Percentiles rank a stretch among this genome's conserved stretches.
Evolutionary conservation across 352 stramenopile genomes (phyloP).

Genomic region (Aphanomyces cochlioides): DNA sequence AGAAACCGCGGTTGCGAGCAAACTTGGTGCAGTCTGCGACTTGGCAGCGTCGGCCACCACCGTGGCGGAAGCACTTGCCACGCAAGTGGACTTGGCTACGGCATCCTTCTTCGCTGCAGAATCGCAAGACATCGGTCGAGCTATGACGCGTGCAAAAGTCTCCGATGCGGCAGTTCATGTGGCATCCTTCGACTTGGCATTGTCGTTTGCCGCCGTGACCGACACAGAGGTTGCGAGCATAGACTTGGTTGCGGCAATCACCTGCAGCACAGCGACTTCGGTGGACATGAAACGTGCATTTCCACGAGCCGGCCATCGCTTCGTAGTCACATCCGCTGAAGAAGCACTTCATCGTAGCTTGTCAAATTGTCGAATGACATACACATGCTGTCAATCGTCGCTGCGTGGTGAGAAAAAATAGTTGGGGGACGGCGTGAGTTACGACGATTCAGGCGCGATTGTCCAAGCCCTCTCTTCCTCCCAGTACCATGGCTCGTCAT

Average conservation of each 20-base stretch:
- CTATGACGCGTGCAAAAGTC: constrained; percentile 8
- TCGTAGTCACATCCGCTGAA: constrained; percentile 17
- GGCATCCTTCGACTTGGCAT: constrained; percentile 14
- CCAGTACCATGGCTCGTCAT: too few species aligned
- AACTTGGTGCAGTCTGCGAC: constrained; percentile 16
- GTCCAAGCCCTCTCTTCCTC: too few species aligned
- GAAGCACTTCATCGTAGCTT: neutral
- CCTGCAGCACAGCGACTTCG: constrained; percentile 19
- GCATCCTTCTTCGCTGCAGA: constrained; percentile 8
- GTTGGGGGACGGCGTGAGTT: too few species aligned
- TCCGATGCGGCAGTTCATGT: neutral
- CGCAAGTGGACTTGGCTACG: constrained; percentile 3
- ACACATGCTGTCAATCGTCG: too few species aligned
- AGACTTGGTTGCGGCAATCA: constrained; percentile 23
- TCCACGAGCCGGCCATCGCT: neutral
- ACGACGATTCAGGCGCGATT: too few species aligned
- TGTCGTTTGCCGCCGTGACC: constrained; percentile 19
- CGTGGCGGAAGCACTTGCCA: constrained; percentile 11
- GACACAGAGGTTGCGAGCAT: constrained; percentile 23
- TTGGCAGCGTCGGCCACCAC: constrained; percentile 19
- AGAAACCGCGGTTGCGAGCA: constrained; percentile 14
- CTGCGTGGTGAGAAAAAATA: too few species aligned
- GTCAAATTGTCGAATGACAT: too few species aligned
- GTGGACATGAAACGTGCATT: constrained; percentile 23
- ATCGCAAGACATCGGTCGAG: neutral